Percentiles rank a stretch among this genome's conserved stretches.
phyloP scores from a whole-genome alignment of 306 rosid genomes.

The Prinsepia uniflora region DNA sequence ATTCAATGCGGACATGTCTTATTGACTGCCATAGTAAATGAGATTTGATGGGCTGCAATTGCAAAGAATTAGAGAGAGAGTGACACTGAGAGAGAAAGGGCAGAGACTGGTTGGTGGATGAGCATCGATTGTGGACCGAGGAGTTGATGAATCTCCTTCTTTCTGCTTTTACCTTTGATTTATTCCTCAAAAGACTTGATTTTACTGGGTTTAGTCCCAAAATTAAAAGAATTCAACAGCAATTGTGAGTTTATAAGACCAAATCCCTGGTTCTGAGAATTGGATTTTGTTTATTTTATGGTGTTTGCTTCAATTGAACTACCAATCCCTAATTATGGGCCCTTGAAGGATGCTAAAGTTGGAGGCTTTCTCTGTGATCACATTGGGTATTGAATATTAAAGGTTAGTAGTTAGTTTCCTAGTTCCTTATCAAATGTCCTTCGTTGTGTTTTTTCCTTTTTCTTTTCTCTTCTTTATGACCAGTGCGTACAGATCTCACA shows the following conservation, averaged over 20 bases:
- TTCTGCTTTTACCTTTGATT: not conserved
- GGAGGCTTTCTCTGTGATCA: constrained; percentile 29
- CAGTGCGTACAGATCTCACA: constrained; percentile 27
- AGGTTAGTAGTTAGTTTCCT: constrained; percentile 26
- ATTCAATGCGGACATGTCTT: constrained; percentile 46
- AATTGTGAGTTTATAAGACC: not conserved
- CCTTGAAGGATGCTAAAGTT: constrained; percentile 36
- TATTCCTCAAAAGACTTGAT: not conserved
- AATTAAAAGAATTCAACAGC: not conserved
- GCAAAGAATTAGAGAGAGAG: constrained; percentile 11
- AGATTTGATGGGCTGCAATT: constrained; percentile 15
- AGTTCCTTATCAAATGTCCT: constrained; percentile 15
- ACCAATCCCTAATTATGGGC: constrained; percentile 14
- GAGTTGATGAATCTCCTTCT: constrained; percentile 29
- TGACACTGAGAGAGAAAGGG: not conserved
- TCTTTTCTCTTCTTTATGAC: constrained; percentile 34
- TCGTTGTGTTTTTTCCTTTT: constrained; percentile 21
- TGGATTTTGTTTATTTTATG: constrained; percentile 7
- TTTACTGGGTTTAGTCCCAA: not conserved
- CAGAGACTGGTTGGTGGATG: constrained; percentile 22
- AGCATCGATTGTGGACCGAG: constrained; percentile 7
- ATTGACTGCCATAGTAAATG: constrained; percentile 34
- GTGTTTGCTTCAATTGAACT: constrained; percentile 20
- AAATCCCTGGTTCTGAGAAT: constrained; percentile 1
- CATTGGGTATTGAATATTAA: constrained; percentile 23